A percentile compares a stretch with the other conserved stretches of the same genome.
Conservation (phyloP, 208 protist species). For the Porcisia hertigi region DNA sequence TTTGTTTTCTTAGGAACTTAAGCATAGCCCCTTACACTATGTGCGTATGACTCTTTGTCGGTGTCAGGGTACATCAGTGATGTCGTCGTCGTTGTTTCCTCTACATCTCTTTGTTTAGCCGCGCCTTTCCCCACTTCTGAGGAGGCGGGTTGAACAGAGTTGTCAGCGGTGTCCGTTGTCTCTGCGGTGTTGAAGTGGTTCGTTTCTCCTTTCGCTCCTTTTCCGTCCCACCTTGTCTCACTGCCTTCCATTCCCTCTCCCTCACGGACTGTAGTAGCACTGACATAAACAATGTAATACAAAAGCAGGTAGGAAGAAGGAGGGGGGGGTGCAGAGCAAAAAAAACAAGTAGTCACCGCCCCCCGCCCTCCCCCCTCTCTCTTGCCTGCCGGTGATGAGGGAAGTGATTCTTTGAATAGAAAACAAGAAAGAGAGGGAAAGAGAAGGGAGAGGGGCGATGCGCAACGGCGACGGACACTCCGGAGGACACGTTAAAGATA, state of each 20-base stretch:
- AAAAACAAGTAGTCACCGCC: not conserved
- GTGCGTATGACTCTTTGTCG: not conserved
- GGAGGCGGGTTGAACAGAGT: not conserved
- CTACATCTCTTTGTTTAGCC: not conserved
- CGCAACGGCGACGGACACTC: not conserved
- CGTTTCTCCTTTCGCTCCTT: not conserved
- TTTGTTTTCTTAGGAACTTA: constrained; percentile 10
- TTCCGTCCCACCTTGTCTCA: not conserved
- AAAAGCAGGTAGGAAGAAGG: not conserved
- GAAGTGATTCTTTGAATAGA: not conserved
- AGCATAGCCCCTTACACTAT: constrained; percentile 3
- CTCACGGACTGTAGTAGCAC: constrained; percentile 6
- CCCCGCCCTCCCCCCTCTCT: not conserved
- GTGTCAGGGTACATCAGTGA: not conserved
- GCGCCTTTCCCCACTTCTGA: no score
- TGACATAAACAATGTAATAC: not conserved
- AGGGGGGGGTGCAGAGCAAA: not conserved
- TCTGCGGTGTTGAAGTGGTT: not conserved
- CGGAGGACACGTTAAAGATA: not conserved
- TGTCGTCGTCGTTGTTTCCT: constrained; percentile 1
- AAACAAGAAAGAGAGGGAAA: not conserved
- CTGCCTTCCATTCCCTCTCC: not conserved
- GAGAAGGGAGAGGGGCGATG: not conserved
- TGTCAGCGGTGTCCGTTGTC: not conserved
- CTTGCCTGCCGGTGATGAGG: not conserved